Conservation (phyloP, 2,329 filamentous ascomycete species). For the Parascedosporium putredinis region DNA sequence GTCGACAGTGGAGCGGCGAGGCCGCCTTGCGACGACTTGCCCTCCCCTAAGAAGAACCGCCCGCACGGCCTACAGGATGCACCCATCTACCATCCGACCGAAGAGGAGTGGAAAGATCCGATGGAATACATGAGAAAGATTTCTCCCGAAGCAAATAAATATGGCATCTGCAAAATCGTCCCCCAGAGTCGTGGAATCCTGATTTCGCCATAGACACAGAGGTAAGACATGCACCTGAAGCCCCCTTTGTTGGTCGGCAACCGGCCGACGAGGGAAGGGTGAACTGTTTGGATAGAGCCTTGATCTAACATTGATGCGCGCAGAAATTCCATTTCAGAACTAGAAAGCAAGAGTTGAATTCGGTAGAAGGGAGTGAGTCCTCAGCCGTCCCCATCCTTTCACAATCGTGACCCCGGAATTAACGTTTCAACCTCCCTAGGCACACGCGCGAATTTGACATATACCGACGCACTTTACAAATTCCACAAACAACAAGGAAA, state of each 20-base stretch:
- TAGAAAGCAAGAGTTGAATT: slow-evolving; percentile 91
- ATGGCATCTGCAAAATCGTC: slow-evolving; percentile 95
- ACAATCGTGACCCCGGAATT: too few species aligned
- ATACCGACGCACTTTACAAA: slow-evolving; percentile 87
- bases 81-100: slow-evolving; percentile 79
- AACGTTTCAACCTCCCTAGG: slow-evolving; percentile 36
- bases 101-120: slow-evolving; percentile 91
- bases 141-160: slow-evolving; percentile 71
- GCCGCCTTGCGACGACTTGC: slow-evolving; percentile 68
- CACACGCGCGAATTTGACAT: slow-evolving; percentile 89
- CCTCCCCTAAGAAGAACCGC: slow-evolving; percentile 64
- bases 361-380: slow-evolving; percentile 85
- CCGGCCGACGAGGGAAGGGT: background rate
- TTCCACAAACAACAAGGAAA: slow-evolving; percentile 96
- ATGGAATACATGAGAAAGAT: slow-evolving; percentile 93
- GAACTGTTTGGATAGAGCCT: too few species aligned
- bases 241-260: background rate
- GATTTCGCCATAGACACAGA: slow-evolving; percentile 94
- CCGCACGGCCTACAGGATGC: slow-evolving; percentile 82
- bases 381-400: background rate
- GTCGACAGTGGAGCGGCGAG: slow-evolving; percentile 82
- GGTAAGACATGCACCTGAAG: slow-evolving; percentile 35
- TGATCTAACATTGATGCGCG: slow-evolving; percentile 12
- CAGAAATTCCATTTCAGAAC: slow-evolving; percentile 96
- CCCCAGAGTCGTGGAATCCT: slow-evolving; percentile 87